Evolutionary conservation across 2,329 filamentous ascomycete genomes (phyloP), one percentile per base, ranked within the genome.

Genomic region (Dactylella cylindrospora): DNA sequence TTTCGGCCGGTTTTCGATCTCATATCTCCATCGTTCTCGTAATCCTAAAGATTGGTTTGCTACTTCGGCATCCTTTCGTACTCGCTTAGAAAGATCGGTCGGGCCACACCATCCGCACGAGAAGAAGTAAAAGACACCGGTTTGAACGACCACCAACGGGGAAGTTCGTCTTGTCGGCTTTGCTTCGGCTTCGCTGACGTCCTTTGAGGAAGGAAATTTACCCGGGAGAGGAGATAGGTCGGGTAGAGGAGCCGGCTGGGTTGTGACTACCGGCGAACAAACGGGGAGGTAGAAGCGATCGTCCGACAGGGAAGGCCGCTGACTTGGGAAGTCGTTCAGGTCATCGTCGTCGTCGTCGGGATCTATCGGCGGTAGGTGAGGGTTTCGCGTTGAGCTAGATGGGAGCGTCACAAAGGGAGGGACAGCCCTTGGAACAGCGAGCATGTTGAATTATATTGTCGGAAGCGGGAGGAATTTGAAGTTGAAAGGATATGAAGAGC

Each of bases 91-190:
- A 17, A 43, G 53, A 31, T 62, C 57, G 57, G 49, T 62, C 57
- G 54, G 53, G 25, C 57, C 57, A 26, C 59, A 64, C 59, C 51
- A 64, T 19, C 51, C 50, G 23, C 59, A 64, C 41, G 59, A 64
- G 35, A 64, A 64, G 59, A 64, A 64, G 36, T 64, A 64, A 33
- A 64, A 64, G 50, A 64, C 39, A 32, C 59, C 59, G 20, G 59
- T 64, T 13, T 55, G 50, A 28, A 64, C 51, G 33, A 64, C 50
- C 13, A 47, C 50, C 13, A 64, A 38, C 23, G 51, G 59, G 1
- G 50, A 57, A 12, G 59, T 64, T 17, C 59, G 44, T 28, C 57
- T 57, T 10, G 59, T 40, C 19, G 51, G 59, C 17, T 55, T 57
- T 5, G 35, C 26, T 36, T 64, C 59, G 32, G 51, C 51, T 33